Evolutionary conservation across 495 filamentous ascomycete species (phyloP), one percentile per base, ranked within the genome.

Genomic region (Daldinia childiae): DNA sequence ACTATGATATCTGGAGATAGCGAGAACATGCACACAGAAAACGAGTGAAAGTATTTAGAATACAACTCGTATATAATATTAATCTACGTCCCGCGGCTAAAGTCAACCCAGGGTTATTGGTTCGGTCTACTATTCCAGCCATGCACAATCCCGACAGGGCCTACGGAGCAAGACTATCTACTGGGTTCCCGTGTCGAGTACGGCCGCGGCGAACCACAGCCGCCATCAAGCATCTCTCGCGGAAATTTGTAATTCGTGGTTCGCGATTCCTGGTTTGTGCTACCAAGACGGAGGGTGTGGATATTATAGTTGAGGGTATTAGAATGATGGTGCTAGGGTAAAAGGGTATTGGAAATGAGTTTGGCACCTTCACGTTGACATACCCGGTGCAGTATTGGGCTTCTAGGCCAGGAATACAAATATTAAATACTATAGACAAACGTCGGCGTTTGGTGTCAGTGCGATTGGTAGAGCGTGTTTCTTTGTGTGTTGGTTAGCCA

Each of bases 71-170:
- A 73, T 56, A 38, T 63, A 62, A 62, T 56, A 56, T 55, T 69
- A 73, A 73, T 73, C 57, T 62, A 66, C 50, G 61, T 61, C 70
- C 68, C 66, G 43, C 56, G 27, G 62, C 54, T 34, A 36, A 24
- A 29, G 32, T 26, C 38, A 48, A 50, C 50, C 34, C 21, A n/a
- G 9, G 36, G n/a, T 38, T 62, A 58, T 24, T 60, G 36, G 30
- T 38, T 26, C 39, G 45, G 58, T 29, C n/a, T 66, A 30, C 34
- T 66, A 63, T 62, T 66, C 58, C 34, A 12, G 34, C 34, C 12
- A 36, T 36, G 34, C 34, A 36, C 48, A 60, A 41, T 41, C 62
- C 36, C 27, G 58, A 34, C 27, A 38, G 17, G 27, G 8, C 27
- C n/a, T 38, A 30, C 51, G 8, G 21, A 50, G 45, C n/a, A 57